Percentiles rank a stretch among this genome's conserved stretches.
These are phyloP conservation scores for Mycena leptocephala DNA, from an alignment of 768 basidiomycete species.

Conservation along the genomic window DNA sequence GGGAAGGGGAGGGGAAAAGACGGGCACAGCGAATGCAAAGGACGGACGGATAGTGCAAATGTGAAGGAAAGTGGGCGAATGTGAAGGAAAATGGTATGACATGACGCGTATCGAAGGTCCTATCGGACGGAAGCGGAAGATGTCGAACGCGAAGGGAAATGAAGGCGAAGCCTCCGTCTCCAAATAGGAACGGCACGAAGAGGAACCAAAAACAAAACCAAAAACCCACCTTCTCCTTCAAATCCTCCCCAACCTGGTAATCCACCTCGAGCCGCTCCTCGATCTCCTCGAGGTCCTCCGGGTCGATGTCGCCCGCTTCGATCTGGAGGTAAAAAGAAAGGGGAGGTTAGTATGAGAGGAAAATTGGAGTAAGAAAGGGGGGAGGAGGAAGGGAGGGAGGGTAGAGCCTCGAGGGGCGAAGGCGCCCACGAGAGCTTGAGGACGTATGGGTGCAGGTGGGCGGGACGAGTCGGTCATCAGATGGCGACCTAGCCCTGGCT, in stretches of 20 bases:
- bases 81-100: no score
- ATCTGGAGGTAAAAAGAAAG: conserved; percentile 65
- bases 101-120: no score
- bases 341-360: conserved; percentile 34
- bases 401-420: no score
- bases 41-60: neutral
- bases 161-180: no score
- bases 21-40: neutral
- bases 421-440: no score
- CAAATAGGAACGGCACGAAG: no score
- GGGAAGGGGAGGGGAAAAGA: neutral
- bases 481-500: no score
- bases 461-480: no score
- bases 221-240: conserved; percentile 91
- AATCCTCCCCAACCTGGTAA: conserved; percentile 98
- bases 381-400: neutral
- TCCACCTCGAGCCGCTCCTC: conserved; percentile 96
- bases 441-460: no score
- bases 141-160: neutral
- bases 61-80: neutral
- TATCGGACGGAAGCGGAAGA: no score
- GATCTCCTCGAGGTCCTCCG: conserved; percentile 83
- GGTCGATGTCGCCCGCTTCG: conserved; percentile 70
- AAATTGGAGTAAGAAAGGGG: conserved; percentile 69
- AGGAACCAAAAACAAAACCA: neutral